A percentile compares a stretch with the other conserved stretches of the same genome.
These are phyloP conservation scores for Stagonosporopsis cucurbitacearum DNA, from an alignment of 2,329 filamentous ascomycete genomes.

Conservation along the genomic window DNA sequence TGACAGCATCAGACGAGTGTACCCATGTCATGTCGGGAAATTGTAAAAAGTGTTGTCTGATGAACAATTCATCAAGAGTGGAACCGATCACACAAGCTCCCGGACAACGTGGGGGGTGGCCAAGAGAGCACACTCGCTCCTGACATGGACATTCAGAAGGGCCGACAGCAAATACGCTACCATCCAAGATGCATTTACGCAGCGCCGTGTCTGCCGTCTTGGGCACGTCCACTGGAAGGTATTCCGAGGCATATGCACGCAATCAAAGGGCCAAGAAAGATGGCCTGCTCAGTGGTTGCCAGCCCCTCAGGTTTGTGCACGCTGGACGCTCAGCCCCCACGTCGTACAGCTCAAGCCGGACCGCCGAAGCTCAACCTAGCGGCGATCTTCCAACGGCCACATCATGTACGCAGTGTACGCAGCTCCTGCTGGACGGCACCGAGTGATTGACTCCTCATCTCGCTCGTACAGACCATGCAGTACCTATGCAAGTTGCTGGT, in stretches of 20 bases:
- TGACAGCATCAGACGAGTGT: background rate
- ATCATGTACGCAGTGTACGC: background rate
- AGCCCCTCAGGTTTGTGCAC: conserved; percentile 14
- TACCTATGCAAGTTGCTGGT: conserved; percentile 4
- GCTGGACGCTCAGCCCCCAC: conserved; percentile 14
- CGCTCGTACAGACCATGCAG: conserved; percentile 1
- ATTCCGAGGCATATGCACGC: conserved; percentile 7
- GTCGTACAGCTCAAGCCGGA: conserved; percentile 11
- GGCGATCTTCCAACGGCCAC: conserved; percentile 14
- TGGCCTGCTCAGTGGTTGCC: conserved; percentile 1
- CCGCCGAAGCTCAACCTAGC: conserved; percentile 12
- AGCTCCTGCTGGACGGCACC: background rate
- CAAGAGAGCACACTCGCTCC: background rate
- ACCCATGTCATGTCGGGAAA: background rate
- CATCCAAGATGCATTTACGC: conserved; percentile 5
- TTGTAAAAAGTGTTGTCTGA: background rate
- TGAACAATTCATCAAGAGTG: conserved; percentile 7
- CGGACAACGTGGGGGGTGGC: conserved; percentile 13
- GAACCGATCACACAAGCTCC: conserved; percentile 10
- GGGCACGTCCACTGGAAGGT: conserved; percentile 7
- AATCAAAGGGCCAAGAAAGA: background rate
- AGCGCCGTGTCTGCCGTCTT: background rate
- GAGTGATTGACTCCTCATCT: background rate
- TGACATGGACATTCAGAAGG: conserved; percentile 1
- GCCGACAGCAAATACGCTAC: conserved; percentile 5